phyloP scores from a whole-genome alignment of 805 yeast genomes.

The Ogataea ganodermae region DNA sequence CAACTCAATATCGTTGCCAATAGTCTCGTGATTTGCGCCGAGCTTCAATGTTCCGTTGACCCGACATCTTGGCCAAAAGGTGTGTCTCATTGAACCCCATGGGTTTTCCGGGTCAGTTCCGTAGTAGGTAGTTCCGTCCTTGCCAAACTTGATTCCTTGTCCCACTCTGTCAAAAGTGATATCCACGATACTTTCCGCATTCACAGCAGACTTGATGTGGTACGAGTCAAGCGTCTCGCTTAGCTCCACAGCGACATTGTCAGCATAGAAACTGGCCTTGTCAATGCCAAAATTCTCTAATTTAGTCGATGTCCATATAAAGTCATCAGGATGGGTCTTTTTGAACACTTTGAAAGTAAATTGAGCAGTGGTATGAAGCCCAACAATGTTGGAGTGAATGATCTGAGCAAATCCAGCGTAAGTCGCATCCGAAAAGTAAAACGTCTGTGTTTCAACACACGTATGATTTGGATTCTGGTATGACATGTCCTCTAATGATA shows the following conservation, averaged over 20 bases:
- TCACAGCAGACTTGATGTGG: constrained; percentile 63
- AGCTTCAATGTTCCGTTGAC: constrained; percentile 65
- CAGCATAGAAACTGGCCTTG: constrained; percentile 81
- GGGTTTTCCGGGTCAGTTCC: constrained; percentile 84
- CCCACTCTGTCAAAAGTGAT: constrained; percentile 59
- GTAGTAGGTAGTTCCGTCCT: constrained; percentile 80
- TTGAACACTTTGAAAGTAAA: constrained; percentile 84
- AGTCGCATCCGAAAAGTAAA: constrained; percentile 72
- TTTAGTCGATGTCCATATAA: constrained; percentile 89
- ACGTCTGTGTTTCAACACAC: constrained; percentile 94
- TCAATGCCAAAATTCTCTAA: constrained; percentile 69
- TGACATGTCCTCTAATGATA: constrained; percentile 66
- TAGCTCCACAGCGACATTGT: constrained; percentile 64
- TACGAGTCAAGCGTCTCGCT: constrained; percentile 50
- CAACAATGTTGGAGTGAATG: constrained; percentile 89
- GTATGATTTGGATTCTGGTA: constrained; percentile 79
- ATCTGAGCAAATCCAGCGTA: constrained; percentile 88
- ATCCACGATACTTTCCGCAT: constrained; percentile 70
- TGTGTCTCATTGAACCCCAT: constrained; percentile 97
- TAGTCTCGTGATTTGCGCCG: constrained; percentile 33
- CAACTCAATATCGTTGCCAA: constrained; percentile 28
- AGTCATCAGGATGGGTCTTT: constrained; percentile 49
- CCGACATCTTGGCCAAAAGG: constrained; percentile 91
- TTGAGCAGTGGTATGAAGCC: constrained; percentile 87
- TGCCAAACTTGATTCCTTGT: constrained; percentile 88